Percentiles rank a stretch among this genome's conserved stretches.
Evolutionary conservation across 306 rosid genomes (phyloP).

Genomic region (Cajanus cajan): DNA sequence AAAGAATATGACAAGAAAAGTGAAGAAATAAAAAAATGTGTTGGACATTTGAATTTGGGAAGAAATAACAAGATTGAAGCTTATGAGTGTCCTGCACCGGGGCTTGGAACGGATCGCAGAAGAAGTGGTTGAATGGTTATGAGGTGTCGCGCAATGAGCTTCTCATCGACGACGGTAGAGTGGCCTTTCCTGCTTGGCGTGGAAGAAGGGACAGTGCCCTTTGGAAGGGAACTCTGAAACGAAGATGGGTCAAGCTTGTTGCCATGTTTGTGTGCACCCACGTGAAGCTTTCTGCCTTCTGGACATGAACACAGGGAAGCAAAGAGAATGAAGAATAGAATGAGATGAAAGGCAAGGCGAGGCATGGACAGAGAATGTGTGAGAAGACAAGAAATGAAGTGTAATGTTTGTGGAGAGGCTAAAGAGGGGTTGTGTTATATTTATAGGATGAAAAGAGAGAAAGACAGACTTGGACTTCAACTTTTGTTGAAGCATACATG

Average conservation of each 20-base stretch:
- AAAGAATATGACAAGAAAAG: slow-evolving; percentile 27
- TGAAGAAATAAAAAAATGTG: slow-evolving; percentile 28
- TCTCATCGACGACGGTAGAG: slow-evolving; percentile 48
- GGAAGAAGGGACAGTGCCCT: slow-evolving; percentile 72
- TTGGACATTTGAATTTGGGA: background rate
- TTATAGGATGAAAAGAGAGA: slow-evolving; percentile 5
- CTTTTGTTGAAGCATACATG: slow-evolving; percentile 11
- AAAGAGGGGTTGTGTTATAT: background rate
- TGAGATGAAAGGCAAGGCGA: slow-evolving; percentile 30
- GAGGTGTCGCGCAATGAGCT: slow-evolving; percentile 72
- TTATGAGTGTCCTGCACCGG: slow-evolving; percentile 73
- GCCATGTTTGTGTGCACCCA: slow-evolving; percentile 3
- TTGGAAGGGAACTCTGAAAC: slow-evolving; percentile 64
- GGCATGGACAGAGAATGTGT: slow-evolving; percentile 41
- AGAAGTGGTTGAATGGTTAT: slow-evolving; percentile 37
- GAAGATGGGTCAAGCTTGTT: slow-evolving; percentile 24
- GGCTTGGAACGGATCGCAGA: slow-evolving; percentile 78
- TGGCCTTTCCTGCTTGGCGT: slow-evolving; percentile 78
- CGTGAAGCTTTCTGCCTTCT: slow-evolving; percentile 52
- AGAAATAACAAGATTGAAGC: background rate
- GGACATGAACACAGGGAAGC: slow-evolving; percentile 35
- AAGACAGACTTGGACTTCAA: slow-evolving; percentile 41
- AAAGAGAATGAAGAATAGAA: slow-evolving; percentile 41
- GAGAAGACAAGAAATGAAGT: background rate
- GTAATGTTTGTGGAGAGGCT: background rate